Conservation (phyloP, 2,329 filamentous ascomycete species). For the Aphanoascus verrucosus region DNA sequence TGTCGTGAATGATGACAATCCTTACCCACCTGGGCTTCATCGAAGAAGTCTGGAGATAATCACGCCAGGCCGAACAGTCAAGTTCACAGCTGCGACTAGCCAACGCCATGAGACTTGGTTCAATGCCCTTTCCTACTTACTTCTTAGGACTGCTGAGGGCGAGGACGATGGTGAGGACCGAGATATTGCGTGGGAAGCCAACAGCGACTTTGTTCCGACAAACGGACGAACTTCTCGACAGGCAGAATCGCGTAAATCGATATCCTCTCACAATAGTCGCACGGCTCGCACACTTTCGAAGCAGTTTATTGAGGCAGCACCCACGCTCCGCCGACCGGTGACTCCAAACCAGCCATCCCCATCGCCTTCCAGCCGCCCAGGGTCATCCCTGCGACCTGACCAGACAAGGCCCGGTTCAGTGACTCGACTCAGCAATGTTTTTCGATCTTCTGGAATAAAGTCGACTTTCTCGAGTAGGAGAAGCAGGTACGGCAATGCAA, state of each 20-base stretch:
- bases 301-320: conserved; percentile 29
- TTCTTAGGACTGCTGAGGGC: conserved; percentile 59
- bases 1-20: conserved; percentile 88
- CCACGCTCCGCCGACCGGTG: conserved; percentile 29
- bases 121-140: conserved; percentile 86
- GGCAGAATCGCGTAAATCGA: conserved; percentile 46
- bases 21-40: conserved; percentile 86
- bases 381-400: conserved; percentile 27
- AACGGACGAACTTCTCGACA: conserved; percentile 46
- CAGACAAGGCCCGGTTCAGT: conserved; percentile 35
- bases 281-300: conserved; percentile 58
- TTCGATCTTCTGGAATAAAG: conserved; percentile 38
- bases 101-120: conserved; percentile 98
- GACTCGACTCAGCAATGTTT: conserved; percentile 39
- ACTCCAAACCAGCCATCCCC: conserved; percentile 31
- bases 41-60: conserved; percentile 86
- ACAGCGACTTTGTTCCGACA: conserved; percentile 72
- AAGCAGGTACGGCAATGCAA: conserved; percentile 31
- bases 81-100: conserved; percentile 88
- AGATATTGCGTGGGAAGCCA: conserved; percentile 42
- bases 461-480: conserved; percentile 42
- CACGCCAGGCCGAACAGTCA: conserved; percentile 76
- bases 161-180: conserved; percentile 46
- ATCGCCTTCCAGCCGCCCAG: conserved; percentile 26
- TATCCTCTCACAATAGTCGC: conserved; percentile 72